Evolutionary conservation across 768 basidiomycete genomes (phyloP), one percentile per base, ranked within the genome.

Genomic region (Candolleomyces eurysporus): DNA sequence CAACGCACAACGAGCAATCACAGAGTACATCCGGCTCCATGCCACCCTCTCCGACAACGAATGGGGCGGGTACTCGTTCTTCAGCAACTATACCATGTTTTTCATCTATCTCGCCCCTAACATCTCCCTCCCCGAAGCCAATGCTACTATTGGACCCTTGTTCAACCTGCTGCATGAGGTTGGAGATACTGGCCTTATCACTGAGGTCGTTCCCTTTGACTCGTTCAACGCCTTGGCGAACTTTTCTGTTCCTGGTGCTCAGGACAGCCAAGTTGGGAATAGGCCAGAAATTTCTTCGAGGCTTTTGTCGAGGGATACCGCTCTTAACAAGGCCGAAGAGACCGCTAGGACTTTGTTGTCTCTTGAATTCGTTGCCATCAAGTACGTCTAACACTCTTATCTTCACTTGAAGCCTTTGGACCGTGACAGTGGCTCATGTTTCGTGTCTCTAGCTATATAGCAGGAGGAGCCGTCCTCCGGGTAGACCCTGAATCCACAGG

Each of bases 381-480:
- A 68, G 73, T 73, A 62, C 31, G 71, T 60, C 6, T 19, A 11
- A 17, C 6, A 21, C 17, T 11, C 16, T 11, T 36, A 19, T 11
- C 39, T 10, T 36, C 57, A 21, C 13, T 32, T n/a, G 22, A 46
- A 17, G 4, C n/a, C 21, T 7, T 16, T 39, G 3, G 21, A 39
- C 14, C 17, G 52, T 62, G 21, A 39, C 14, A 21, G 52, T 62
- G 21, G 60, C 39, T 19, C 14, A 59, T 5, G 30, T 43, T 21
- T 4, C 46, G 30, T 5, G 50, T 30, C 17, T 26, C 30, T 51
- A 83, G 82, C 56, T 68, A 75, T 26, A 66, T 83, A 6, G 75
- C 70, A 6, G 83, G 83, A 2, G 82, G 84, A 3, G 76, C 70
- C 13, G 82, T 82, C 11, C 70, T 74, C 4, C 66, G 67, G 21